Evolutionary conservation across 176 grass and related monocot genomes (phyloP), one percentile per base, ranked within the genome.

Genomic region (Luzula sylvatica): DNA sequence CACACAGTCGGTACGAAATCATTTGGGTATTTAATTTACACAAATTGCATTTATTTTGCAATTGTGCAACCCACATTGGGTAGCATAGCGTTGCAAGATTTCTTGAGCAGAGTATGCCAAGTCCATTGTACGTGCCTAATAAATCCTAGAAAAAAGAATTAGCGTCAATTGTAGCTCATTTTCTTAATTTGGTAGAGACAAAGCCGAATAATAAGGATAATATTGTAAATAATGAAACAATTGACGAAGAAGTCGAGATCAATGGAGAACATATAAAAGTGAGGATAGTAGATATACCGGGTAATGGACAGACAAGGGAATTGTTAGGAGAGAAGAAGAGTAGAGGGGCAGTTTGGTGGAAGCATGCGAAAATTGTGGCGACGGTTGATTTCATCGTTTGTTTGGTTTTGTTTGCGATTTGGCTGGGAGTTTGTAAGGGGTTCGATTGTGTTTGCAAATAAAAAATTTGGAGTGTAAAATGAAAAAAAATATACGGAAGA

Each of bases 11-110:
- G 50, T 17, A 47, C 38, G 9, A 71, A 69, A 64, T 83, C 79
- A 14, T 84, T 84, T 25, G 83, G 72, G 9, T 87, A 72, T 59
- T 65, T 88, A 12, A 65, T 65, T 2, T 43, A 20, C 26, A 72
- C 87, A 26, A 80, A 80, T 24, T 75, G 69, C 69, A 88, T 69
- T 3, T 88, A 88, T 70, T 80, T 95, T 50, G 79, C 79, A 30
- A 58, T 87, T 9, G 65, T 61, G 0, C 75, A 83, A 15, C 88
- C 69, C 15, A 72, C 68, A 20, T 60, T 78, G 0, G 76, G 76
- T 35, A 67, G 68, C 39, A 43, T 65, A 3, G 72, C 64, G 53
- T 46, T 56, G 15, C 55, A 87, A 57, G 51, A 29, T 28, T 83
- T 94, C 51, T 67, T 94, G 42, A 67, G 75, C 67, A 55, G 50